Evolutionary conservation across 2,329 filamentous ascomycete genomes (phyloP).

Genomic region (Cryphonectria naterciae): DNA sequence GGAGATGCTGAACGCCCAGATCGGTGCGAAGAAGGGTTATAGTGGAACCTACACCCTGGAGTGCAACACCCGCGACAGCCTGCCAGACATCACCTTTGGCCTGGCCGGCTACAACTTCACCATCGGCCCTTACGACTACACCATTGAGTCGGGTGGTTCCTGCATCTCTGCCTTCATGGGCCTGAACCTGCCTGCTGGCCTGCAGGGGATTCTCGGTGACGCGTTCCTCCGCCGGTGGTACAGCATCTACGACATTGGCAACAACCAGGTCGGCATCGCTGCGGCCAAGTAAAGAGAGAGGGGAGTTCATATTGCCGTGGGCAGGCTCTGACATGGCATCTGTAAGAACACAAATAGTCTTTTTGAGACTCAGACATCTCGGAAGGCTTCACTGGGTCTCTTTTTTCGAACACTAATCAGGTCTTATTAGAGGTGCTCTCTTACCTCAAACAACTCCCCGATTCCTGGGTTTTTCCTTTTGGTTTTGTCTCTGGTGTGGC

Average conservation of each 20-base stretch:
- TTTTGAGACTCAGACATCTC: background rate
- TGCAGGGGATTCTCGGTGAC: conserved; percentile 87
- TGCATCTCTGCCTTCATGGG: conserved; percentile 98
- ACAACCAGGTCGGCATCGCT: conserved; percentile 85
- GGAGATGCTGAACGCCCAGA: conserved; percentile 96
- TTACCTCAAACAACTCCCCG: conserved; percentile 13
- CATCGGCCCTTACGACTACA: conserved; percentile 88
- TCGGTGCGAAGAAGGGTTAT: conserved; percentile 96
- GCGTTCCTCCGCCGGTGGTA: conserved; percentile 86
- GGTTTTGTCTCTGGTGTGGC: conserved; percentile 18
- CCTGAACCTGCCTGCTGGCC: conserved; percentile 90
- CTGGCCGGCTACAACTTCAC: conserved; percentile 92
- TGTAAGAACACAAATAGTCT: conserved; percentile 24
- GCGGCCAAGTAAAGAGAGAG: conserved; percentile 64
- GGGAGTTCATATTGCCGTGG: background rate
- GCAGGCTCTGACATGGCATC: too few relatives aligned
- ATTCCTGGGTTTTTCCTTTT: conserved; percentile 18
- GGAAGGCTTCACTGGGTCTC: conserved; percentile 6
- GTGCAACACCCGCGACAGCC: conserved; percentile 77
- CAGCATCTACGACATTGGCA: conserved; percentile 94
- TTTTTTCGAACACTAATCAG: conserved; percentile 11
- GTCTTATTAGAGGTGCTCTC: conserved; percentile 2
- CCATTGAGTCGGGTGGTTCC: conserved; percentile 90
- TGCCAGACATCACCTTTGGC: conserved; percentile 91
- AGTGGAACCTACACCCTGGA: conserved; percentile 97